Evolutionary conservation across 495 filamentous ascomycete genomes (phyloP).

Genomic region (Hypoxylon fragiforme): DNA sequence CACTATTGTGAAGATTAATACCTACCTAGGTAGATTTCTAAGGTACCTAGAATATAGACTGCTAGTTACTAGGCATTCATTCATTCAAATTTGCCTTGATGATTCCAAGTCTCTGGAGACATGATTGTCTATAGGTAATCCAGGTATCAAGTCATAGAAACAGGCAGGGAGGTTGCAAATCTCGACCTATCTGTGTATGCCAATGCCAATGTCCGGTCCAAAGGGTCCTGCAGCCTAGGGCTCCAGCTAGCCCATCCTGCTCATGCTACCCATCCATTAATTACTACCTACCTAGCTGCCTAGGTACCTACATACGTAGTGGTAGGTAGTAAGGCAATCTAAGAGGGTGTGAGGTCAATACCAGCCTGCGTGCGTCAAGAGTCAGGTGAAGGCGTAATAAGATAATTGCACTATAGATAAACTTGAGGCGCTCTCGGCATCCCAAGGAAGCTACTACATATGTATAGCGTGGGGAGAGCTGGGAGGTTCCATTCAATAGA

Average conservation of each 20-base stretch:
- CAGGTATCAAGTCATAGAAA: no score
- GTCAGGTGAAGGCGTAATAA: constrained; percentile 22
- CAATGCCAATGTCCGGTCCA: constrained; percentile 17
- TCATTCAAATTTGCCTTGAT: no score
- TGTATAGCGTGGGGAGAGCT: no score
- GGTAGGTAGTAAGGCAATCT: constrained; percentile 13
- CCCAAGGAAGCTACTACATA: not conserved
- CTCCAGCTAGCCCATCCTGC: constrained; percentile 9
- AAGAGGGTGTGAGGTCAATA: constrained; percentile 31
- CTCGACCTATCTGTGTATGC: no score
- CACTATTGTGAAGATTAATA: no score
- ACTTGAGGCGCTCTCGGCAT: constrained; percentile 15
- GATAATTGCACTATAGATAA: not conserved
- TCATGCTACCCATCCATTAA: constrained; percentile 22
- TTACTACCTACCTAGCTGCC: no score
- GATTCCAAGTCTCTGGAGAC: no score
- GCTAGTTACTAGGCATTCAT: constrained; percentile 1
- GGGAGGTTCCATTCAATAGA: constrained; percentile 15
- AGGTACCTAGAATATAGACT: not conserved
- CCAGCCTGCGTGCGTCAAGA: constrained; percentile 24
- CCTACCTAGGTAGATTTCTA: not conserved
- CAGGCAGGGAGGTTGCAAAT: no score
- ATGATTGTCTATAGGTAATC: no score
- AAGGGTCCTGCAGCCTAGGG: constrained; percentile 23
- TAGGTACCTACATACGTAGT: no score